phyloP scores from a whole-genome alignment of 495 filamentous ascomycete species.

The Glarea lozoyensis region DNA sequence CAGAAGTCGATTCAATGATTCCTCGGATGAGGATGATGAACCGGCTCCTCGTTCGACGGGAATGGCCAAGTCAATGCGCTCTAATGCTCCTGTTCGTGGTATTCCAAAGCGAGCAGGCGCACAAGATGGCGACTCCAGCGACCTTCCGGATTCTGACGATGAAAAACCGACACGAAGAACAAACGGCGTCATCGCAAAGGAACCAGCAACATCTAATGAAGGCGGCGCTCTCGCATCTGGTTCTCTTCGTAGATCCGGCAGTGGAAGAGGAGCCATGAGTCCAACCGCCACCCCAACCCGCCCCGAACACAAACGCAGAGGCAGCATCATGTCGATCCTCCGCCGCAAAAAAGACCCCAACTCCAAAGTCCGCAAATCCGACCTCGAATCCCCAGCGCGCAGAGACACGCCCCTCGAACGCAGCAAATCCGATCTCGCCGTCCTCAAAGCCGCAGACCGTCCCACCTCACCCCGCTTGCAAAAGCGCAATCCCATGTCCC shows the following conservation, averaged over 20 bases:
- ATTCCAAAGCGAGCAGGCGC: conserved; percentile 47
- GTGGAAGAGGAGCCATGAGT: conserved; percentile 14
- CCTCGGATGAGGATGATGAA: conserved; percentile 56
- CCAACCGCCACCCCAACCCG: conserved; percentile 1
- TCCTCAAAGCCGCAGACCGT: conserved; percentile 1
- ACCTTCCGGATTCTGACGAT: conserved; percentile 52
- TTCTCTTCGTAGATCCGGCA: conserved; percentile 15
- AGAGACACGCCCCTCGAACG: conserved; percentile 43
- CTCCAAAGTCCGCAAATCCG: conserved; percentile 31
- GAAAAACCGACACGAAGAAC: conserved; percentile 8
- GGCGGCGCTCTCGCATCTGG: conserved; percentile 15
- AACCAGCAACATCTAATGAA: background rate
- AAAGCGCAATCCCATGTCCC: conserved; percentile 9
- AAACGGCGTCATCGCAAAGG: conserved; percentile 1
- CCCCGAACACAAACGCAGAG: conserved; percentile 16
- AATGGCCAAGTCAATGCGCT: conserved; percentile 19
- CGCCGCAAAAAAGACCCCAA: conserved; percentile 35
- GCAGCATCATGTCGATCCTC: conserved; percentile 36
- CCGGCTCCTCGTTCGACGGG: conserved; percentile 1
- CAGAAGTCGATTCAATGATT: conserved; percentile 70
- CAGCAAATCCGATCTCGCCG: conserved; percentile 30
- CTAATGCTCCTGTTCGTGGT: conserved; percentile 44
- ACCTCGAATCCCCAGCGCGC: conserved; percentile 38
- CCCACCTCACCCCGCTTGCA: conserved; percentile 12
- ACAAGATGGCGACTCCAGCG: conserved; percentile 56